Conservation (phyloP, 2,329 filamentous ascomycete species). For the Diaporthe destruens region DNA sequence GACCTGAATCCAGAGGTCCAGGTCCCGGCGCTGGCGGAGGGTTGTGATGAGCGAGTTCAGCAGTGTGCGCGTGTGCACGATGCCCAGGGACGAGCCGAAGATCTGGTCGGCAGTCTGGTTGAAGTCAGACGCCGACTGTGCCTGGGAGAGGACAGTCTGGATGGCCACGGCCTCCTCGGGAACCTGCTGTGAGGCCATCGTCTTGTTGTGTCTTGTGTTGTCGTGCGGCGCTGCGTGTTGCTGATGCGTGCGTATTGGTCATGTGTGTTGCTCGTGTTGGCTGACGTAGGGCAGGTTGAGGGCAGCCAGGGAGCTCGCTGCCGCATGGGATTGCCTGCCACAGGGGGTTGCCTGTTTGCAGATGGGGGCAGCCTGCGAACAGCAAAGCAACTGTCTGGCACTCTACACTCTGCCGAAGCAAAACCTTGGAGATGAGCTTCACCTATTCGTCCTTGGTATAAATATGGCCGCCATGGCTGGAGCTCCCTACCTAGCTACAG, state of each 20-base stretch:
- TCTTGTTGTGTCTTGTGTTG: not conserved
- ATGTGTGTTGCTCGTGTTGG: not conserved
- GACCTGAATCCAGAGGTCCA: constrained; percentile 79
- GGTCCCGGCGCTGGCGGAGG: constrained; percentile 71
- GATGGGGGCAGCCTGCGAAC: not conserved
- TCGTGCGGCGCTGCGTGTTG: not conserved
- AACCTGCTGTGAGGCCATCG: constrained; percentile 39
- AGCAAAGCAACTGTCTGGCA: not conserved
- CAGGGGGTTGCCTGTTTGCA: not conserved
- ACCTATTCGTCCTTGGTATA: not conserved
- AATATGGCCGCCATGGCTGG: too few relatives aligned
- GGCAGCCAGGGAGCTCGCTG: too few relatives aligned
- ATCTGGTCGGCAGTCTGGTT: constrained; percentile 76
- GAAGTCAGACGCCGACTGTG: constrained; percentile 64
- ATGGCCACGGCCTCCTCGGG: constrained; percentile 38
- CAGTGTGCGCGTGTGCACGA: constrained; percentile 80
- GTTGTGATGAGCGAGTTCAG: constrained; percentile 74
- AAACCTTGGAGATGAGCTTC: not conserved
- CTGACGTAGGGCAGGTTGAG: not conserved
- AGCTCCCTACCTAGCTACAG: too few relatives aligned
- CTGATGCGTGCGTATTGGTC: too few relatives aligned
- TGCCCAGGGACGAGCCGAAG: constrained; percentile 76
- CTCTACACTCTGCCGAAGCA: not conserved
- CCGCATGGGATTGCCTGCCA: not conserved
- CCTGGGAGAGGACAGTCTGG: constrained; percentile 35